Conservation (phyloP, 768 basidiomycete species). For the Boletales sp. region DNA sequence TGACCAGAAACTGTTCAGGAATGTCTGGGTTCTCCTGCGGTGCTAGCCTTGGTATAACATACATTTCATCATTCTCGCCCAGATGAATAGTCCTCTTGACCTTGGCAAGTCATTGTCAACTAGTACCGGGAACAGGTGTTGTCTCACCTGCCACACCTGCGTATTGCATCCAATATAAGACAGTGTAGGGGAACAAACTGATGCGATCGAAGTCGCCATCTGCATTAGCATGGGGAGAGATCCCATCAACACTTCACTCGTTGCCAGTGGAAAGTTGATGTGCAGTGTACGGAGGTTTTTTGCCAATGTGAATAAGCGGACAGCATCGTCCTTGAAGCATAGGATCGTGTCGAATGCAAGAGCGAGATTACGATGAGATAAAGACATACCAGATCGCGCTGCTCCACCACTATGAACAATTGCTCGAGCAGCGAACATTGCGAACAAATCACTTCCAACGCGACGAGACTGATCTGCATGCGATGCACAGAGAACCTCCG, state of each 20-base stretch:
- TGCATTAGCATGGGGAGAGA: conserved; percentile 19
- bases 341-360: background rate
- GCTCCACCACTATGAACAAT: conserved; percentile 58
- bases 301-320: conserved; percentile 40
- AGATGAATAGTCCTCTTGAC: conserved; percentile 39
- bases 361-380: background rate
- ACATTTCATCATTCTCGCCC: conserved; percentile 38
- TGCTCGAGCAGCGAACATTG: conserved; percentile 54
- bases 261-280: conserved; percentile 45
- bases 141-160: conserved; percentile 64
- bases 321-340: conserved; percentile 15
- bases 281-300: conserved; percentile 54
- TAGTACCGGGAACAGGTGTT: background rate
- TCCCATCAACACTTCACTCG: conserved; percentile 15
- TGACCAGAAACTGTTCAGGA: conserved; percentile 70
- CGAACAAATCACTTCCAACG: conserved; percentile 52
- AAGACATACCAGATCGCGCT: conserved; percentile 40
- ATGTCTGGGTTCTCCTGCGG: conserved; percentile 63
- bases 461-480: conserved; percentile 49
- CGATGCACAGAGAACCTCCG: conserved; percentile 60
- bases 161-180: conserved; percentile 66
- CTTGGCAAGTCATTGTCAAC: conserved; percentile 29
- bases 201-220: conserved; percentile 44
- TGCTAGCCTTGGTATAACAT: conserved; percentile 36
- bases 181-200: conserved; percentile 48